Evolutionary conservation across 495 filamentous ascomycete genomes (phyloP), one percentile per base, ranked within the genome.

Genomic region (Lentithecium fluviatile): DNA sequence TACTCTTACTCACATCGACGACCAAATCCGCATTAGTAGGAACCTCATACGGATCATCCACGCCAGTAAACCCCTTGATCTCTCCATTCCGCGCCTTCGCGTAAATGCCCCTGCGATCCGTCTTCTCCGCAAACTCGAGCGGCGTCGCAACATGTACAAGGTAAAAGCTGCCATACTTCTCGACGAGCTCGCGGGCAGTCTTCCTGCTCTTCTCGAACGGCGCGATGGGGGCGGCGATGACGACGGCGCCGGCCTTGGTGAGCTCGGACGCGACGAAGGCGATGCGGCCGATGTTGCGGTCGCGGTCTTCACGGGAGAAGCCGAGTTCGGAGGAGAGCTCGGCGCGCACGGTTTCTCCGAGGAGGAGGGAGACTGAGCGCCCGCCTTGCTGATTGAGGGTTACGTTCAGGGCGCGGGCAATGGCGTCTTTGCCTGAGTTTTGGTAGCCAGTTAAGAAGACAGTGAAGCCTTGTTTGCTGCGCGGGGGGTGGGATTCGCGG

Each of bases 331-430:
- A 88, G 23, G 90, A 95, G 38, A 98, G 85, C 76, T 96, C 94
- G 71, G 83, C 79, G 67, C 94, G 91, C 66, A 98, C 92, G 13
- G 90, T 97, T 76, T 98, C 94, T 67, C 94, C 94, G 23, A 97
- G 82, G 23, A 98, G 82, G 68, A 98, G 85, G 29, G 92, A 91
- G 56, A 97, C 95, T 56, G 90, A 88, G 55, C 94, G 89, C 51
- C 95, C 95, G 62, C 91, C 91, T 78, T 97, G 95, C 78, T 98
- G 95, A 83, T 98, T 97, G 25, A 98, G 83, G 0, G 93, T 97
- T 32, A 97, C 93, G 79, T 98, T 92, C 45, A 98, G 82, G 37
- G 94, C 94, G 64, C 94, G 88, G 40, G 91, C 94, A 61, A 98
- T 88, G 71, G 92, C 88, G 73, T 97, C 93, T 81, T 98, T 98